These are phyloP conservation scores for Eutrema japonicum DNA, from an alignment of 345 rosid genomes.

Conservation along the genomic window DNA sequence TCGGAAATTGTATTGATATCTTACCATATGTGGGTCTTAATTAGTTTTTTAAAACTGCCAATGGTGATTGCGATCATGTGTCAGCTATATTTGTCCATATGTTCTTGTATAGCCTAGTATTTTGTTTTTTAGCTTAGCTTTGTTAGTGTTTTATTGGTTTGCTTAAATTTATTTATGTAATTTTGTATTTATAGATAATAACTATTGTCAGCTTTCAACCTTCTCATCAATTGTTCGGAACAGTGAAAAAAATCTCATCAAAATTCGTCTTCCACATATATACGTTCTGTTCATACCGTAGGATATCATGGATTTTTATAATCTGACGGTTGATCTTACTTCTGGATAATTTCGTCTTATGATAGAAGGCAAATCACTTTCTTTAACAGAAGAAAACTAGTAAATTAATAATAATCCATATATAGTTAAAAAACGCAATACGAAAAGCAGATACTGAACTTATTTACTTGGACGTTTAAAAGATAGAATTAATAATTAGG, in stretches of 20 bases:
- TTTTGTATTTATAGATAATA: not conserved
- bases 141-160: conserved; percentile 9
- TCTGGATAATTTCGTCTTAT: too few species aligned
- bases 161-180: not conserved
- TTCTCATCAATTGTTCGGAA: conserved; percentile 20
- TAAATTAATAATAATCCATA: too few species aligned
- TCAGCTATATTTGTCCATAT: conserved; percentile 21
- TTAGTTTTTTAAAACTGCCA: not conserved
- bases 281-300: too few species aligned
- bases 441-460: too few species aligned
- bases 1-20: not conserved
- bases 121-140: not conserved
- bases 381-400: too few species aligned
- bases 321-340: too few species aligned
- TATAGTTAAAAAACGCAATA: too few species aligned
- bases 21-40: not conserved
- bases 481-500: too few species aligned
- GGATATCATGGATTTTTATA: too few species aligned
- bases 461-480: too few species aligned
- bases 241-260: not conserved
- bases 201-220: conserved; percentile 1
- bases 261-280: not conserved
- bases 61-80: conserved; percentile 2
- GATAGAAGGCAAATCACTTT: too few species aligned
- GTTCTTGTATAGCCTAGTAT: not conserved